Percentiles rank a stretch among this genome's conserved stretches.
Evolutionary conservation across 768 basidiomycete genomes (phyloP).

Genomic region (Phaffia australis): DNA sequence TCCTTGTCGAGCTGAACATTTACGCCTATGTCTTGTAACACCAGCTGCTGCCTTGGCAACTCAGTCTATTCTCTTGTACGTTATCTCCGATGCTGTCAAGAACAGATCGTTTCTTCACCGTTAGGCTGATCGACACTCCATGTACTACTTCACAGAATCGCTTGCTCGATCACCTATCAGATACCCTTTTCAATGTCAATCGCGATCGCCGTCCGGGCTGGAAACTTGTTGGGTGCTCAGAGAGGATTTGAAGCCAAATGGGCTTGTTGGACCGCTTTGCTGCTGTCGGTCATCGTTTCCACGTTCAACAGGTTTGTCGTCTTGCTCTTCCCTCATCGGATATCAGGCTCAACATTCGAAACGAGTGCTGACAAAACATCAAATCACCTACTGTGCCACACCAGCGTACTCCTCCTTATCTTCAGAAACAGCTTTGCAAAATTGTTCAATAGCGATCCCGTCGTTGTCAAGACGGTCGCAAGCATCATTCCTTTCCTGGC

Average conservation of each 20-base stretch:
- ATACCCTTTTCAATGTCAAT: constrained; percentile 47
- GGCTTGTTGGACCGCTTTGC: constrained; percentile 49
- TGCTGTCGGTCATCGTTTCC: constrained; percentile 57
- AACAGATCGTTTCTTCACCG: no score
- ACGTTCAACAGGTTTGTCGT: constrained; percentile 47
- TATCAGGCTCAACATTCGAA: background rate
- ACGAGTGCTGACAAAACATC: background rate
- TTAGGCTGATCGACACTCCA: constrained; percentile 23
- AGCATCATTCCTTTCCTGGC: constrained; percentile 60
- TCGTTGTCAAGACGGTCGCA: constrained; percentile 51
- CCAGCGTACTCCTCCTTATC: constrained; percentile 48
- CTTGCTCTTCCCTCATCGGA: background rate
- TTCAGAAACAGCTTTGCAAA: constrained; percentile 61
- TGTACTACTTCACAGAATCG: constrained; percentile 43
- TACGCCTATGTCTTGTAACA: background rate
- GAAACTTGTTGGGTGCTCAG: constrained; percentile 75
- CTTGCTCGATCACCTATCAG: constrained; percentile 66
- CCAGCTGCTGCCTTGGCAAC: constrained; percentile 73
- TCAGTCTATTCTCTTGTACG: constrained; percentile 60
- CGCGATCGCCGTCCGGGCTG: constrained; percentile 47
- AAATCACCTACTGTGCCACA: background rate
- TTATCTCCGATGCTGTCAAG: background rate
- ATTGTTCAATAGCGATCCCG: constrained; percentile 60
- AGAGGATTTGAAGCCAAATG: constrained; percentile 62
- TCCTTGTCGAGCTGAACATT: background rate